phyloP scores from a whole-genome alignment of 331 rosid species.

The Cydonia oblonga region DNA sequence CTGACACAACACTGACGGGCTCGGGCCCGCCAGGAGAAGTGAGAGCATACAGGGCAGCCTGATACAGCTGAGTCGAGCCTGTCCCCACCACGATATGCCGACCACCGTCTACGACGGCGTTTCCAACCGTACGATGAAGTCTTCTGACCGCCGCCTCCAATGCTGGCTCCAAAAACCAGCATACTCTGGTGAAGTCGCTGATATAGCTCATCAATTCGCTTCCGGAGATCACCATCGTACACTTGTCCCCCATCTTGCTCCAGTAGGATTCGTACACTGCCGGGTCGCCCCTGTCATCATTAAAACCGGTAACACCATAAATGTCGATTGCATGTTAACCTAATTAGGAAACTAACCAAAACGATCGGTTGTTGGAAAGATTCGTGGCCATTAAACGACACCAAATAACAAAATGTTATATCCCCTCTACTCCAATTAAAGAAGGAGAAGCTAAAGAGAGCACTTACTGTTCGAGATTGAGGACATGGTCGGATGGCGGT shows the following conservation, averaged over 20 bases:
- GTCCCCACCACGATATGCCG: conserved; percentile 57
- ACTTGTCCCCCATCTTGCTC: conserved; percentile 39
- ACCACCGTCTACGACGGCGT: conserved; percentile 37
- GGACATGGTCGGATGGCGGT: conserved; percentile 4
- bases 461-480: conserved; percentile 50
- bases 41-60: conserved; percentile 59
- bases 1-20: conserved; percentile 49
- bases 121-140: conserved; percentile 47
- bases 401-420: not conserved
- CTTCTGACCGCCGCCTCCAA: conserved; percentile 28
- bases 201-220: conserved; percentile 47
- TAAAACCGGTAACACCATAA: not conserved
- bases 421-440: not conserved
- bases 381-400: not conserved
- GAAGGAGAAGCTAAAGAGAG: not conserved
- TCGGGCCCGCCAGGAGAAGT: conserved; percentile 22
- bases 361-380: not conserved
- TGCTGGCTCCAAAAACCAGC: conserved; percentile 61
- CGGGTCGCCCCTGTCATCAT: conserved; percentile 64
- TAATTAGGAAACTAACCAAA: not conserved
- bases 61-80: conserved; percentile 68
- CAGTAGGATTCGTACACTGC: conserved; percentile 33
- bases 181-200: conserved; percentile 23
- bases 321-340: not conserved
- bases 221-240: conserved; percentile 52